Percentiles rank a stretch among this genome's conserved stretches.
These are phyloP conservation scores for Elsinoe perseae DNA, from an alignment of 2,329 filamentous ascomycete species.

Conservation along the genomic window DNA sequence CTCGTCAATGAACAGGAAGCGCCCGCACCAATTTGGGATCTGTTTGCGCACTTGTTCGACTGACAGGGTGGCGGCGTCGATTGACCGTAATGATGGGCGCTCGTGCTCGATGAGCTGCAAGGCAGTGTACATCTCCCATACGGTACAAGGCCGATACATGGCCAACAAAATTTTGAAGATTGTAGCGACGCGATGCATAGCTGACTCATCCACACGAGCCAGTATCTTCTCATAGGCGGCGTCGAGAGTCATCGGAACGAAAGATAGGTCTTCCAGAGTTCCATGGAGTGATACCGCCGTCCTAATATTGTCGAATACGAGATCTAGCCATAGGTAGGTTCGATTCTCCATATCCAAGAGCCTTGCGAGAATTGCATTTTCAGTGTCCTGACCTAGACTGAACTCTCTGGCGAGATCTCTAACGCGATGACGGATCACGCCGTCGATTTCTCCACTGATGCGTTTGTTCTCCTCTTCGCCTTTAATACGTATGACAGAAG, in stretches of 20 bases:
- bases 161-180: slow-evolving; percentile 25
- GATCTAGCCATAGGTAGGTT: slow-evolving; percentile 28
- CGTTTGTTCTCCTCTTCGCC: slow-evolving; percentile 18
- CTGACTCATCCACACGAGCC: background rate
- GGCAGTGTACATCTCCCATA: slow-evolving; percentile 23
- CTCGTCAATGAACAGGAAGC: slow-evolving; percentile 25
- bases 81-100: slow-evolving; percentile 6
- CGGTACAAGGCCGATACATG: slow-evolving; percentile 22
- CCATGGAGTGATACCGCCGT: slow-evolving; percentile 14
- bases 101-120: background rate
- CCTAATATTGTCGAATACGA: slow-evolving; percentile 22
- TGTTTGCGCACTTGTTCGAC: background rate
- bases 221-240: slow-evolving; percentile 27
- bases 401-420: background rate
- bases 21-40: slow-evolving; percentile 21
- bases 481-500: slow-evolving; percentile 10
- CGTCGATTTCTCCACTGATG: slow-evolving; percentile 17
- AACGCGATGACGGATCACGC: slow-evolving; percentile 7
- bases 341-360: slow-evolving; percentile 23
- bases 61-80: background rate
- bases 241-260: slow-evolving; percentile 24
- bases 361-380: background rate
- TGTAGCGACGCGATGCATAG: slow-evolving; percentile 3
- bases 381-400: background rate
- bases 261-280: slow-evolving; percentile 18